phyloP scores from a whole-genome alignment of 1,139 yeast species.

The Debaryomyces subglobosus region DNA sequence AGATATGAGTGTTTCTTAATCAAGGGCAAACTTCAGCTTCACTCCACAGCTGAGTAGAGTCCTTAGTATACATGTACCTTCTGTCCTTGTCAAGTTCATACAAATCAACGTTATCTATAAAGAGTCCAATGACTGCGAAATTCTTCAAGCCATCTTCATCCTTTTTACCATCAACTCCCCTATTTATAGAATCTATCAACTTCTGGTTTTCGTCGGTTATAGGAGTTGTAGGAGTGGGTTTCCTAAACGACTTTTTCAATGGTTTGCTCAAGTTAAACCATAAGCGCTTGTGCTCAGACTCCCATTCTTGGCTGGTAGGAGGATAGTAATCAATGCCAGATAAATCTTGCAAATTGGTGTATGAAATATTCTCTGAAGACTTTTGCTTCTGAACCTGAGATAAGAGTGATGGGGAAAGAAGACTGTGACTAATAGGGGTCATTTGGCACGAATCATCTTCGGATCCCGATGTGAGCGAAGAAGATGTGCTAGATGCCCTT shows the following conservation, averaged over 20 bases:
- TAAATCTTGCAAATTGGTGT: slow-evolving; percentile 32
- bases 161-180: slow-evolving; percentile 85
- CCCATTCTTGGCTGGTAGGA: slow-evolving; percentile 70
- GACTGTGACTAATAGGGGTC: slow-evolving; percentile 8
- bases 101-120: slow-evolving; percentile 74
- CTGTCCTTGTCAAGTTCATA: slow-evolving; percentile 62
- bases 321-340: slow-evolving; percentile 33
- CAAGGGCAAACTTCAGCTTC: slow-evolving; percentile 80
- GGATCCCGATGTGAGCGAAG: background rate
- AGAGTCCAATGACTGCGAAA: slow-evolving; percentile 69
- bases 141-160: slow-evolving; percentile 69
- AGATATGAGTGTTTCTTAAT: slow-evolving; percentile 7
- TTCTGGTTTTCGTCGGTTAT: slow-evolving; percentile 61
- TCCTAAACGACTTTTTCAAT: slow-evolving; percentile 66
- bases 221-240: slow-evolving; percentile 68
- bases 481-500: slow-evolving; percentile 1
- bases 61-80: slow-evolving; percentile 57
- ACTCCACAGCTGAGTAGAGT: slow-evolving; percentile 65
- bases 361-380: slow-evolving; percentile 27
- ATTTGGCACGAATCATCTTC: slow-evolving; percentile 2
- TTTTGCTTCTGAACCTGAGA: slow-evolving; percentile 11
- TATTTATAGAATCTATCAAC: slow-evolving; percentile 65
- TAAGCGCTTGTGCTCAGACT: slow-evolving; percentile 58
- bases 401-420: slow-evolving; percentile 8
- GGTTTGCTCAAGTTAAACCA: slow-evolving; percentile 64